Conservation (phyloP, 164 flowering plant genomes). For the Tetracentron sinense region DNA sequence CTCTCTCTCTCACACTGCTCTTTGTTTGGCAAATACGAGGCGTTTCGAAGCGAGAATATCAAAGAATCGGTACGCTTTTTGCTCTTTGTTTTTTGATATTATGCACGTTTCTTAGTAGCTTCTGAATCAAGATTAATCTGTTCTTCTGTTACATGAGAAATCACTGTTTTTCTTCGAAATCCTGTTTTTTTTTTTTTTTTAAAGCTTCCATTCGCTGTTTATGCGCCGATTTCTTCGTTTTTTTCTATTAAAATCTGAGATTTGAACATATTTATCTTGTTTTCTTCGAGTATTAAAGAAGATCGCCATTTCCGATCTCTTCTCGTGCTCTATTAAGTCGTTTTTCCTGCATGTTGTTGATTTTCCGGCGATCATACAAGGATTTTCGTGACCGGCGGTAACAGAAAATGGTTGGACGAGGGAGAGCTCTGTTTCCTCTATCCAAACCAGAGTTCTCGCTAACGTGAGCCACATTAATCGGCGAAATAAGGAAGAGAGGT, state of each 20-base stretch:
- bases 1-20: not conserved
- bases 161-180: not conserved
- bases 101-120: not conserved
- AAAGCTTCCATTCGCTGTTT: not conserved
- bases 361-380: not conserved
- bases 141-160: not conserved
- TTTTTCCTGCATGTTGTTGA: not conserved
- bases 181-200: not conserved
- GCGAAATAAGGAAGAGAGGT: not conserved
- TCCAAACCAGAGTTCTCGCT: not conserved
- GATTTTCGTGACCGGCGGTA: not conserved
- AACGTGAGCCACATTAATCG: not conserved
- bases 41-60: not conserved
- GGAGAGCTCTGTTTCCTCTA: not conserved
- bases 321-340: not conserved
- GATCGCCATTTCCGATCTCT: not conserved
- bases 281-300: not conserved
- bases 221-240: not conserved
- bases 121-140: not conserved
- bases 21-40: not conserved
- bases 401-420: not conserved
- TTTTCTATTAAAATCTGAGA: not conserved
- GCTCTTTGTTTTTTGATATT: not conserved
- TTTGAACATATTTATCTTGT: not conserved
- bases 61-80: not conserved